Conservation (phyloP, 2,329 filamentous ascomycete species). For the Penicillium crustosum region DNA sequence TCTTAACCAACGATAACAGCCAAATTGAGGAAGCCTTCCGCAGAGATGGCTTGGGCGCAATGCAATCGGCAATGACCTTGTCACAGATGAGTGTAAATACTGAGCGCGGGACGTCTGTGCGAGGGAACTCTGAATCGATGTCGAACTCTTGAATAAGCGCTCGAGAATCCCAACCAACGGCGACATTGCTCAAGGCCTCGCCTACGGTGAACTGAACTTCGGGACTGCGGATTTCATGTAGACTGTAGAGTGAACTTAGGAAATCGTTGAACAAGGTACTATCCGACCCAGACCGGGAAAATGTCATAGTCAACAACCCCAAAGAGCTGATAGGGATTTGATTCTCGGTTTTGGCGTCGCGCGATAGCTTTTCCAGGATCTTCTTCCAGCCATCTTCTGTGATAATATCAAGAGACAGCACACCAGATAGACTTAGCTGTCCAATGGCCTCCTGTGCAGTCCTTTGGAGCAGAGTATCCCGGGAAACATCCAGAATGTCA, state of each 20-base stretch:
- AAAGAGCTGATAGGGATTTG: constrained; percentile 79
- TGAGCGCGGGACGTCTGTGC: constrained; percentile 36
- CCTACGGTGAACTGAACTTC: constrained; percentile 90
- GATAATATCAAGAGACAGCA: constrained; percentile 44
- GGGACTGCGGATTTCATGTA: constrained; percentile 81
- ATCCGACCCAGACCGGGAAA: constrained; percentile 34
- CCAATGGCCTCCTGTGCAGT: constrained; percentile 59
- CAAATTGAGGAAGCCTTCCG: constrained; percentile 93
- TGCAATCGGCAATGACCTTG: constrained; percentile 74
- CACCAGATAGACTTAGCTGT: constrained; percentile 60
- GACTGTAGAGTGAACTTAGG: constrained; percentile 66
- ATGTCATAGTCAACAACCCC: constrained; percentile 68
- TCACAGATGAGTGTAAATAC: constrained; percentile 61
- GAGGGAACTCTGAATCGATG: constrained; percentile 58
- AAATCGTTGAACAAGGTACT: constrained; percentile 50
- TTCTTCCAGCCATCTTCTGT: constrained; percentile 38
- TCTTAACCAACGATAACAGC: constrained; percentile 88
- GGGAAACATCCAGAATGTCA: constrained; percentile 54
- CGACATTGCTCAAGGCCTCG: constrained; percentile 77
- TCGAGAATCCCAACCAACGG: constrained; percentile 80
- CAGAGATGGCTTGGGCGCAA: constrained; percentile 81
- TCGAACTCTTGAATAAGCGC: constrained; percentile 74
- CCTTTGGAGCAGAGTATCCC: constrained; percentile 58
- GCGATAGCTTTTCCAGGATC: constrained; percentile 63
- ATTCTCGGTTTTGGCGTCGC: constrained; percentile 73